Base-by-base conservation (phyloP, 441 rosid species). In the Eruca vesicaria region DNA sequence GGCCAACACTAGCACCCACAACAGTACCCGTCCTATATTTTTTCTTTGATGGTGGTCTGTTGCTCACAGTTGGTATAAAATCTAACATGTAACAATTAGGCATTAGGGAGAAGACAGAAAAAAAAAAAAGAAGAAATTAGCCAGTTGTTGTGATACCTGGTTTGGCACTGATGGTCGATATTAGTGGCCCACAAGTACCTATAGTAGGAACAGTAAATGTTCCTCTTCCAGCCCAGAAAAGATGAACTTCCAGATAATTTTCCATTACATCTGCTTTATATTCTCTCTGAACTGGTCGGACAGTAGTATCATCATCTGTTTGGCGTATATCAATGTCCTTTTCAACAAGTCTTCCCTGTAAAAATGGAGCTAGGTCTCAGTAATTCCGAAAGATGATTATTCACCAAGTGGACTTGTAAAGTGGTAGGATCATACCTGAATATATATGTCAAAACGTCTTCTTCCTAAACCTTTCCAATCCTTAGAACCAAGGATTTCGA, bases 161-260 rank as follows among this genome's bases (percentile, higher is more conserved):
- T 15, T 71, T 78, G 11, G 86, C 90, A 48, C 84, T 85, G 72
- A 90, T 78, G 50, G 93, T 86, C 31, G 90, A 85, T 31, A 73
- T 63, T 16, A 53, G 19, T 50, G 96, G 93, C 45, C 96, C 96
- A 63, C 82, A 88, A 59, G 87, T 71, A 29, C 86, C 89, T 71
- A 61, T 75, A 7, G 0, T 2, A 56, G 61, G 61, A 56, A 56
- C 1, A 23, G 4, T 1, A 23, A 5, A 11, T 23, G 61, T 11
- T 21, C 61, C 32, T 56, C 8, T 56, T 11, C 61, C 61, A 23
- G 61, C 32, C 61, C 61, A 56, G 58, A 56, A 23, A 23, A 56
- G 61, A 56, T 56, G 61, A 23, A 56, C 23, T 23, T 56, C 61
- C 5, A 56, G 15, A 14, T 56, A 56, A 23, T 56, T 56, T 56